Percentiles rank a stretch among this genome's conserved stretches.
phyloP scores from a whole-genome alignment of 2,329 filamentous ascomycete genomes.

The Phaeosphaeriaceae sp. region DNA sequence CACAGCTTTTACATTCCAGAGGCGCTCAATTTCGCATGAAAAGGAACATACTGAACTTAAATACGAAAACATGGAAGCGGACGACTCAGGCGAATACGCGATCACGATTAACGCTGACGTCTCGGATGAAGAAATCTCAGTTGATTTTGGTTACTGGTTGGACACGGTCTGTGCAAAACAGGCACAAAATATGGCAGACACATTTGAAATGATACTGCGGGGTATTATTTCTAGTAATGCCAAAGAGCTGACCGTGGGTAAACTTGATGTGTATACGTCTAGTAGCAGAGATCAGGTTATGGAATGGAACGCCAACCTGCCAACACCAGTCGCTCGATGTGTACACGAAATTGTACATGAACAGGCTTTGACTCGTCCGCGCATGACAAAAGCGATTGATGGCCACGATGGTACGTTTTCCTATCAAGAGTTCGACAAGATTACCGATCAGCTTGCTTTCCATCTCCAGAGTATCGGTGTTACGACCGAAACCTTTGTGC shows the following conservation, averaged over 20 bases:
- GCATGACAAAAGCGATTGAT: constrained; percentile 36
- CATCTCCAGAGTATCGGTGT: constrained; percentile 36
- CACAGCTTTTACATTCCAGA: constrained; percentile 46
- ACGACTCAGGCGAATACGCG: constrained; percentile 45
- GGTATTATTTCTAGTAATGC: constrained; percentile 23
- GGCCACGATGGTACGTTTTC: constrained; percentile 40
- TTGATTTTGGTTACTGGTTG: constrained; percentile 43
- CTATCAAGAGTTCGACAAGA: constrained; percentile 42
- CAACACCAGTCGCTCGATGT: constrained; percentile 31
- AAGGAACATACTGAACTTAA: constrained; percentile 33
- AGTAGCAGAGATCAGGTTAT: constrained; percentile 31
- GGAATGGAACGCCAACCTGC: constrained; percentile 38
- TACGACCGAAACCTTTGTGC: constrained; percentile 39
- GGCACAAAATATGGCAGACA: constrained; percentile 38
- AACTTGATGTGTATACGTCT: constrained; percentile 31
- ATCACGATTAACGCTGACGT: constrained; percentile 45
- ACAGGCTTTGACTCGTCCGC: constrained; percentile 37
- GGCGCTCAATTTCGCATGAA: constrained; percentile 32
- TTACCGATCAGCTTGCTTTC: constrained; percentile 33
- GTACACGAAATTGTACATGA: constrained; percentile 40
- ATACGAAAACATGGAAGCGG: constrained; percentile 43
- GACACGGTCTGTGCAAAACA: constrained; percentile 35
- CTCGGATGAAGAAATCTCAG: constrained; percentile 32
- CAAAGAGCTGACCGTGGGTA: constrained; percentile 28
- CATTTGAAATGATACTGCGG: constrained; percentile 36